Evolutionary conservation across 805 yeast species (phyloP).

Genomic region (Pachysolen tannophilus): DNA sequence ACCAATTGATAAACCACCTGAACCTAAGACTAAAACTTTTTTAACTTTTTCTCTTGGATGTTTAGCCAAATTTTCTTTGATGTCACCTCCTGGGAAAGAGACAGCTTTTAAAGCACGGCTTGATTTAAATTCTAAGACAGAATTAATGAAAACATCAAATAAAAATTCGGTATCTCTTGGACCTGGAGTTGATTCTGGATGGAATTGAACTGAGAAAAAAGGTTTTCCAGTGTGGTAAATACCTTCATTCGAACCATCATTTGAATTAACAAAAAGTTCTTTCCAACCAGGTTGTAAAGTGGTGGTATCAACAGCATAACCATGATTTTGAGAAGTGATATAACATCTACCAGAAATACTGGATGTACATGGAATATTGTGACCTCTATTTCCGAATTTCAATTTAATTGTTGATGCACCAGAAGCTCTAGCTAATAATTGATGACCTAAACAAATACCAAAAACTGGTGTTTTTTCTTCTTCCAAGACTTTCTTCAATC

Average conservation of each 20-base stretch:
- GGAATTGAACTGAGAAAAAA: constrained; percentile 96
- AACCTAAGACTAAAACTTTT: constrained; percentile 90
- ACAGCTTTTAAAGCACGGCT: constrained; percentile 62
- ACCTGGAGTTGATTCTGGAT: constrained; percentile 99
- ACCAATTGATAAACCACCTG: constrained; percentile 97
- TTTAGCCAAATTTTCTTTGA: constrained; percentile 64
- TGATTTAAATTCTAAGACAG: constrained; percentile 61
- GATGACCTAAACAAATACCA: constrained; percentile 99
- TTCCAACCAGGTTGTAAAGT: constrained; percentile 80
- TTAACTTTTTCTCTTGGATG: constrained; percentile 78
- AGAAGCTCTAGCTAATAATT: constrained; percentile 86
- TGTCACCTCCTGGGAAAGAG: constrained; percentile 82
- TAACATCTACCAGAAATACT: constrained; percentile 90
- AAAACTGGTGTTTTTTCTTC: constrained; percentile 80
- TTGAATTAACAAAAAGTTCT: constrained; percentile 90
- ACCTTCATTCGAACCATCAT: constrained; percentile 98
- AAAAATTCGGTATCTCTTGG: constrained; percentile 98
- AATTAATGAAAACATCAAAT: constrained; percentile 83
- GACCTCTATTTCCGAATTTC: constrained; percentile 99
- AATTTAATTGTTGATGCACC: constrained; percentile 91
- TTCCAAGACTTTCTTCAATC: constrained; percentile 48
- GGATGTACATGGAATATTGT: constrained; percentile 93
- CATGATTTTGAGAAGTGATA: constrained; percentile 98
- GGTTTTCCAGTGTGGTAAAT: constrained; percentile 85
- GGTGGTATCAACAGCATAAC: constrained; percentile 86